phyloP scores from a whole-genome alignment of 441 rosid species.

The Manihot esculenta region DNA sequence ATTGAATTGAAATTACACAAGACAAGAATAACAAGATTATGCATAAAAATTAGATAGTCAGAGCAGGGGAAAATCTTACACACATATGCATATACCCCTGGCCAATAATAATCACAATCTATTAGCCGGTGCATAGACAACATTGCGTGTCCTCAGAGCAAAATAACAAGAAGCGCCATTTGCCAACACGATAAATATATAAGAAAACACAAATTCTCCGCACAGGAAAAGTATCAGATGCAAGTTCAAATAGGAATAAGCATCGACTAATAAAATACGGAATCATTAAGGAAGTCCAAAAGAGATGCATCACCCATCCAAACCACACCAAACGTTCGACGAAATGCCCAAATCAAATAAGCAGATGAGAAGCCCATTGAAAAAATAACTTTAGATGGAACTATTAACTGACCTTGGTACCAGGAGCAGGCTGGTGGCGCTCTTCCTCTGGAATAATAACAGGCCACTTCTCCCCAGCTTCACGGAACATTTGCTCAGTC shows the following conservation, averaged over 20 bases:
- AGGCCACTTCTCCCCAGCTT: constrained; percentile 93
- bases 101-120: no score
- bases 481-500: constrained; percentile 94
- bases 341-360: constrained; percentile 26
- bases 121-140: no score
- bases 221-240: neutral
- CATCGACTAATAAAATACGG: neutral
- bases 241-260: neutral
- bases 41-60: neutral
- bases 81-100: no score
- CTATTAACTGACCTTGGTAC: constrained; percentile 60
- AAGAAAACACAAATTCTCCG: neutral
- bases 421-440: constrained; percentile 61
- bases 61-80: no score
- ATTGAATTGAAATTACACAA: neutral
- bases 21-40: no score
- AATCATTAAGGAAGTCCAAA: neutral
- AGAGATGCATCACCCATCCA: neutral
- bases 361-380: neutral
- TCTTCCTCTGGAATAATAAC: constrained; percentile 80
- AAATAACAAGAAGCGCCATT: neutral
- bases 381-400: neutral
- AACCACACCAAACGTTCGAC: constrained; percentile 22
- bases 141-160: no score
- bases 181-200: neutral